Evolutionary conservation across 2,329 filamentous ascomycete genomes (phyloP), one percentile per base, ranked within the genome.

Genomic region (Scleromitrula shiraiana): DNA sequence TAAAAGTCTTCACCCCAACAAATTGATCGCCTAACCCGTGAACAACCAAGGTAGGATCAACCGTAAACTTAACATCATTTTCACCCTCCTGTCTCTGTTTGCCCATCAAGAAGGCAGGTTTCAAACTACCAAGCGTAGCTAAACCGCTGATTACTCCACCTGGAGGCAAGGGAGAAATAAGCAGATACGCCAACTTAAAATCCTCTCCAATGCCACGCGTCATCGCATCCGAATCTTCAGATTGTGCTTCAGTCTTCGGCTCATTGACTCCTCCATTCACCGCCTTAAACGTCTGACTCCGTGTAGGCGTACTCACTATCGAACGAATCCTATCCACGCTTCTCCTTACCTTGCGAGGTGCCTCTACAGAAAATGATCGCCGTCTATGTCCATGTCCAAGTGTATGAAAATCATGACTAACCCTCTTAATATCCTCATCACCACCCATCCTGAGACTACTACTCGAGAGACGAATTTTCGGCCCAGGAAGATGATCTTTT

Each of bases 1-100:
- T 73, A 56, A 90, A 70, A 63, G 78, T 85, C 50, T 72, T 75
- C 3, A 70, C 70, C 1, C 81, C 76, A 1, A 86, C 82, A 55
- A 96, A 94, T 0, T 74, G 67, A 64, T 97, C 90, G 4, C 76
- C 71, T 42, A 83, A 78, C 1, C 90, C 91, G 60, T 82, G 95
- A 0, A 95, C 65, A 0, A 79, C 81, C 27, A 95, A 64, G 0
- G 83, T 83, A 1, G 74, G 72, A 57, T 82, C 73, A 2, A 67
- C 63, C 1, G 77, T 66, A 41, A 86, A 68, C 59, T 84, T 80
- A 43, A 68, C 65, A 48, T 82, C 76, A 5, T 56, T 53, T 7
- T 59, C 56, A 58, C 64, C 22, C 55, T 62, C 15, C 5, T 27
- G 15, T 2, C 51, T 60, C 56, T 51, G 40, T 63, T 59, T 52